Evolutionary conservation across 208 protist genomes (phyloP), one percentile per base, ranked within the genome.

Genomic region (Spongospora subterranea): DNA sequence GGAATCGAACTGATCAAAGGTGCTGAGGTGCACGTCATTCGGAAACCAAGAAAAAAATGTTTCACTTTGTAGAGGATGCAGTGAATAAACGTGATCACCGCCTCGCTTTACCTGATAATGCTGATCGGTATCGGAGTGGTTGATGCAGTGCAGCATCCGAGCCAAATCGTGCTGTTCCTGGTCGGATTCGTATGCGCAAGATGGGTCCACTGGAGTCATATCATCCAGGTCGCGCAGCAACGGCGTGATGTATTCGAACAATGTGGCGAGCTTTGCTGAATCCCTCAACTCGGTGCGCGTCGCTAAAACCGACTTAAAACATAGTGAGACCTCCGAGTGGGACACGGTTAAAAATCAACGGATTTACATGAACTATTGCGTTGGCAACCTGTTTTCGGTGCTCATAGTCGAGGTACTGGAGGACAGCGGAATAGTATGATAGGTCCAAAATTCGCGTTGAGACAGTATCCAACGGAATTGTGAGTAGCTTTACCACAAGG

Each of bases 371-470:
- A 82, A 82, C 71, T 6, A 82, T 82, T 6, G 46, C 29, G 88
- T 89, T 89, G 88, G 88, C 54, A 1, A 71, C 50, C n/a, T 89
- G 50, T 65, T 65, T 94, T 35, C 95, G 92, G 45, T 94, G 91
- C 32, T 93, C 82, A 45, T 96, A 97, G 0, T 94, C 93, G 11
- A 97, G 93, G 46, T 93, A 94, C 24, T 50, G n/a, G 1, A 95
- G 92, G 24, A 97, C 92, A n/a, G 88, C 65, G 29, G 92, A 64
- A 77, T 95, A 94, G 71, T 95, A 92, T 45, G 96, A 93, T 29
- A 98, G 94, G 45, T 95, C 93, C 20, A 98, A 89, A 0, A 96
- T 88, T 77, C 94, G 94, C 35, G 91, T 92, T 91, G 95, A 96
- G 40, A 82, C n/a, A 0, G 76, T 88, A n/a, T 96, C 95, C 29